Conservation (phyloP, 2,329 filamentous ascomycete genomes). For the Calonectria henricotiae region DNA sequence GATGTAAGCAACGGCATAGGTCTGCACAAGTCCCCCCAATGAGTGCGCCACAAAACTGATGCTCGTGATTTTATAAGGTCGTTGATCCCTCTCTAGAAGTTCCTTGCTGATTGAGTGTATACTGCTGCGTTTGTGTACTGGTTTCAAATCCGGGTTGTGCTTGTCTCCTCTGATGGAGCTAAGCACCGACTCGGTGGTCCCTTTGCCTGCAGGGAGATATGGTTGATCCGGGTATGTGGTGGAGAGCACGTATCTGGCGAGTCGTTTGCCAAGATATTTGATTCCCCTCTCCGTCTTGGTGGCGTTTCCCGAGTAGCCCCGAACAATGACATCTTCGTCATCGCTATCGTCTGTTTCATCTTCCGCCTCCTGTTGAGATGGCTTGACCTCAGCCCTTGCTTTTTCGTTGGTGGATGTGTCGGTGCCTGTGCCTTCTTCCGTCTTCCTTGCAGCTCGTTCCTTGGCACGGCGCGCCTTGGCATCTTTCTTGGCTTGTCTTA, state of each 20-base stretch:
- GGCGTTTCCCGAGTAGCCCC: conserved; percentile 91
- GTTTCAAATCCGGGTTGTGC: conserved; percentile 64
- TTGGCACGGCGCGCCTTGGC: conserved; percentile 74
- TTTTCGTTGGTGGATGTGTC: conserved; percentile 39
- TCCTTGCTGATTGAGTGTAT: conserved; percentile 72
- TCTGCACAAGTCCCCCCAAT: conserved; percentile 90
- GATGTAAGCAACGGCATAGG: conserved; percentile 95
- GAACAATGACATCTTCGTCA: conserved; percentile 88
- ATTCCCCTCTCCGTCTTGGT: conserved; percentile 95
- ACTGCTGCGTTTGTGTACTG: conserved; percentile 75
- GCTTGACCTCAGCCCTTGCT: conserved; percentile 35
- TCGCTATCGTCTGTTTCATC: conserved; percentile 61
- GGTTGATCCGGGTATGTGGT: conserved; percentile 97
- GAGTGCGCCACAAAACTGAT: conserved; percentile 97
- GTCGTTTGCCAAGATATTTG: conserved; percentile 94
- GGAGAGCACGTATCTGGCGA: conserved; percentile 90
- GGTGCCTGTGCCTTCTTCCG: conserved; percentile 23
- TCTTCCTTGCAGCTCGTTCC: conserved; percentile 60
- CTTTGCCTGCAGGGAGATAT: conserved; percentile 78
- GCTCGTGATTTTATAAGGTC: conserved; percentile 88
- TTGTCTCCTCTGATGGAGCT: conserved; percentile 62
- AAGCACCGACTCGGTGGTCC: conserved; percentile 63
- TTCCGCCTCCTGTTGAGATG: conserved; percentile 42
- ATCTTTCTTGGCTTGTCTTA: conserved; percentile 81
- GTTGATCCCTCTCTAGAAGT: conserved; percentile 65